Evolutionary conservation across 2,329 filamentous ascomycete genomes (phyloP).

Genomic region (Thyridium curvatum): DNA sequence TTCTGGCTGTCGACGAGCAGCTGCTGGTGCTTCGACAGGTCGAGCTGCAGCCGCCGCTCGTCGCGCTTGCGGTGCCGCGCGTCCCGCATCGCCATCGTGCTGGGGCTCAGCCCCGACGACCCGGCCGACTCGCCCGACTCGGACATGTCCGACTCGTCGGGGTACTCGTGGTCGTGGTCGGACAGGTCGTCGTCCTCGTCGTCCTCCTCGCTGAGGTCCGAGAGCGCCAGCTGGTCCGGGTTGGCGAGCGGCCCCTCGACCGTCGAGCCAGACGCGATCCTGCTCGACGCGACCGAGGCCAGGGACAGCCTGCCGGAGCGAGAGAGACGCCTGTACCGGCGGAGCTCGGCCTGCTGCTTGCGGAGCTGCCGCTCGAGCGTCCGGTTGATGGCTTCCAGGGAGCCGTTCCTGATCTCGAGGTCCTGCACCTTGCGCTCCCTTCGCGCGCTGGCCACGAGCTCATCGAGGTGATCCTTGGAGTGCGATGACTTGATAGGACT

Average conservation of each 20-base stretch:
- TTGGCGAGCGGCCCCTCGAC: slow-evolving; percentile 31
- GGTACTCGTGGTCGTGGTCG: slow-evolving; percentile 32
- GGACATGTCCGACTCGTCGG: slow-evolving; percentile 46
- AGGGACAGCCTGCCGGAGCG: slow-evolving; percentile 70
- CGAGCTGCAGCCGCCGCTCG: slow-evolving; percentile 75
- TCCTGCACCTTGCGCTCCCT: slow-evolving; percentile 93
- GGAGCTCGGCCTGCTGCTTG: slow-evolving; percentile 83
- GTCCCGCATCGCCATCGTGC: slow-evolving; percentile 33
- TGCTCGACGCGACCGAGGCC: slow-evolving; percentile 36
- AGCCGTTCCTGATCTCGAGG: slow-evolving; percentile 93
- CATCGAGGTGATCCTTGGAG: slow-evolving; percentile 57
- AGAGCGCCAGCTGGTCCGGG: slow-evolving; percentile 36
- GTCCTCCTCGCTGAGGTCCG: slow-evolving; percentile 45
- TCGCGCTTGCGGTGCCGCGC: slow-evolving; percentile 61
- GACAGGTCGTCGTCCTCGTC: slow-evolving; percentile 16
- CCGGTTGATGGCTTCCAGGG: slow-evolving; percentile 88
- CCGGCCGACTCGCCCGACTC: slow-evolving; percentile 23
- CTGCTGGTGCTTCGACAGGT: slow-evolving; percentile 83
- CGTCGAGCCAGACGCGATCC: slow-evolving; percentile 35
- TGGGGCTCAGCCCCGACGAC: slow-evolving; percentile 29
- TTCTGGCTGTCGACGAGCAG: slow-evolving; percentile 85
- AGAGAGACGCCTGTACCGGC: slow-evolving; percentile 79
- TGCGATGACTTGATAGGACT: slow-evolving; percentile 53
- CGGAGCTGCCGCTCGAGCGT: slow-evolving; percentile 86
- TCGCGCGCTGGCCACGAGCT: slow-evolving; percentile 80